Evolutionary conservation across 1,284 basidiomycete genomes (phyloP).

Genomic region (Irpex sp.): DNA sequence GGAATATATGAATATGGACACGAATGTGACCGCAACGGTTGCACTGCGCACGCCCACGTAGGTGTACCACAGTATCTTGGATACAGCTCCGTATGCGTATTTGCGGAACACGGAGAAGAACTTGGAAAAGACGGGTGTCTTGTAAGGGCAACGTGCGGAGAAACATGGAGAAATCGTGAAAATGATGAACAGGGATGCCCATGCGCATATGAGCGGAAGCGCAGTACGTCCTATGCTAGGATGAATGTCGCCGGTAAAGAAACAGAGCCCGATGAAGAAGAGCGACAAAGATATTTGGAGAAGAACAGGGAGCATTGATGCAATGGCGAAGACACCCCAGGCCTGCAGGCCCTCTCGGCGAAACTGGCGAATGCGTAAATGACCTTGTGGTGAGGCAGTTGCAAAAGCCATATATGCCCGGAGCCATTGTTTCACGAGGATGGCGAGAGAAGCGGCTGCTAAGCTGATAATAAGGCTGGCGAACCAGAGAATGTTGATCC

Average conservation of each 20-base stretch:
- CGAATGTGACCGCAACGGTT: no score
- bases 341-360: constrained; percentile 4
- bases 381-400: not conserved
- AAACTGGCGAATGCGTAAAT: constrained; percentile 5
- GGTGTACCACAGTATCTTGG: no score
- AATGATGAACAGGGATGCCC: not conserved
- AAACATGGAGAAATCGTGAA: not conserved
- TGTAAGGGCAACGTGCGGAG: constrained; percentile 2
- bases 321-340: constrained; percentile 12
- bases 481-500: constrained; percentile 15
- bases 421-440: constrained; percentile 17
- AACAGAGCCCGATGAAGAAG: constrained; percentile 14
- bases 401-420: constrained; percentile 5
- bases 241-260: constrained; percentile 9
- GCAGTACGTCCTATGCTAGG: not conserved
- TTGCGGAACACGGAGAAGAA: no score
- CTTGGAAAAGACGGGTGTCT: not conserved
- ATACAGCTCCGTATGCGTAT: no score
- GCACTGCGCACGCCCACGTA: no score
- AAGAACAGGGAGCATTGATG: constrained; percentile 13
- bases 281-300: constrained; percentile 13
- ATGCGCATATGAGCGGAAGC: not conserved
- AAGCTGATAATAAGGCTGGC: constrained; percentile 13
- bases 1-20: no score
- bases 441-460: constrained; percentile 11